A percentile compares a stretch with the other conserved stretches of the same genome.
Conservation (phyloP, 202 grass and related monocot species). For the Setaria viridis region DNA sequence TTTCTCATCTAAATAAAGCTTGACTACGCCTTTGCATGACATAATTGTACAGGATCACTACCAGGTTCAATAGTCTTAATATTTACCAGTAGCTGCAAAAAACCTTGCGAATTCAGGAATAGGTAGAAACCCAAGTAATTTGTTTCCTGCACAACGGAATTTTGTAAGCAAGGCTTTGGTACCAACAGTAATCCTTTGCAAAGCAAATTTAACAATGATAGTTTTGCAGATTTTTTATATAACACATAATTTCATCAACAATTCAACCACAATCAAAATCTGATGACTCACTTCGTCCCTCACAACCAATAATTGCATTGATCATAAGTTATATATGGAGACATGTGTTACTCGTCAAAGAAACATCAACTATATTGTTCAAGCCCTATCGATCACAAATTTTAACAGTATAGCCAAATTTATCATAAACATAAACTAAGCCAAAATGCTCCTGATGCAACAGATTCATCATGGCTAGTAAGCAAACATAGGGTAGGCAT, state of each 20-base stretch:
- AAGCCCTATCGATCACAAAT: background rate
- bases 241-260: background rate
- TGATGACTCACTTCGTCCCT: background rate
- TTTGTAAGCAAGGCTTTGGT: conserved; percentile 34
- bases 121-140: conserved; percentile 14
- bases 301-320: conserved; percentile 9
- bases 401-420: background rate
- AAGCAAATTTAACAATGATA: background rate
- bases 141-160: conserved; percentile 42
- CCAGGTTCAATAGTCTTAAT: conserved; percentile 11
- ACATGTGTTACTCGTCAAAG: background rate
- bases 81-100: conserved; percentile 33
- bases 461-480: background rate
- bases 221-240: conserved; percentile 7
- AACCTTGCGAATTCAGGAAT: background rate
- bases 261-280: background rate
- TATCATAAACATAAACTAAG: conserved; percentile 32
- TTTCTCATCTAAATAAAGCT: background rate
- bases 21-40: conserved; percentile 28
- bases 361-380: background rate
- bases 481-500: background rate
- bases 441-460: conserved; percentile 1
- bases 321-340: background rate
- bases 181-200: conserved; percentile 20
- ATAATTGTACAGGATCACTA: conserved; percentile 6